These are phyloP conservation scores for Trypethelium eluteriae DNA, from an alignment of 495 filamentous ascomycete species.

Conservation along the genomic window DNA sequence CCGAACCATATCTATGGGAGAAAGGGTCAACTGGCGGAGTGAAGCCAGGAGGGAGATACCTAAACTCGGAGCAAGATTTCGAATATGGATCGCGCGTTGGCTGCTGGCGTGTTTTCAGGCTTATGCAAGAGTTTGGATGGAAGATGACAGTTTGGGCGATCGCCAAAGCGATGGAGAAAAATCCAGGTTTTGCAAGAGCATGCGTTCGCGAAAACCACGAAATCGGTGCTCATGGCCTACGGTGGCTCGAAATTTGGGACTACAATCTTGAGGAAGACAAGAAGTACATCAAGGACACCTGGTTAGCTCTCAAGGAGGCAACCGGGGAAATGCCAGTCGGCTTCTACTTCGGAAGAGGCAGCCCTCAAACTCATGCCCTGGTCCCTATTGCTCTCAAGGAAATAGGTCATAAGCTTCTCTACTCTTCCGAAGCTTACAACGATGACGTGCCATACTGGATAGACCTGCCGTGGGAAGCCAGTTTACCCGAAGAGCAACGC, in stretches of 20 bases:
- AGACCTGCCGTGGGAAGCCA: conserved; percentile 28
- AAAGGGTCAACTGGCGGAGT: conserved; percentile 27
- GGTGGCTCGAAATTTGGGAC: conserved; percentile 34
- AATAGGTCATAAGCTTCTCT: conserved; percentile 27
- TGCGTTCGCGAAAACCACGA: conserved; percentile 30
- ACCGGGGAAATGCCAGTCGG: conserved; percentile 32
- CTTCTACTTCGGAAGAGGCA: conserved; percentile 32
- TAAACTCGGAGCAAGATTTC: conserved; percentile 34
- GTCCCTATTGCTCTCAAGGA: conserved; percentile 26
- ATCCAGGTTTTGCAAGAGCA: conserved; percentile 27
- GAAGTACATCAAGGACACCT: conserved; percentile 31
- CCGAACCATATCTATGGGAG: conserved; percentile 33
- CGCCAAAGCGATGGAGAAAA: conserved; percentile 29
- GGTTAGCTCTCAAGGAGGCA: conserved; percentile 24
- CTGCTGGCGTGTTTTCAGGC: conserved; percentile 29
- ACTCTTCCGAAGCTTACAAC: conserved; percentile 30
- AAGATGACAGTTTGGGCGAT: conserved; percentile 30
- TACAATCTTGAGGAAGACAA: conserved; percentile 27
- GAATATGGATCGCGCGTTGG: conserved; percentile 31
- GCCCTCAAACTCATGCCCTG: conserved; percentile 28
- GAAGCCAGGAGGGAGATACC: conserved; percentile 26
- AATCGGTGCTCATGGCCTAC: conserved; percentile 29
- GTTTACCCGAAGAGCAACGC: conserved; percentile 24
- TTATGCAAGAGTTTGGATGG: conserved; percentile 33
- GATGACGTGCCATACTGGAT: conserved; percentile 35